phyloP scores from a whole-genome alignment of 371 early-diverging fungal genomes.

The Mucor plumbeus region DNA sequence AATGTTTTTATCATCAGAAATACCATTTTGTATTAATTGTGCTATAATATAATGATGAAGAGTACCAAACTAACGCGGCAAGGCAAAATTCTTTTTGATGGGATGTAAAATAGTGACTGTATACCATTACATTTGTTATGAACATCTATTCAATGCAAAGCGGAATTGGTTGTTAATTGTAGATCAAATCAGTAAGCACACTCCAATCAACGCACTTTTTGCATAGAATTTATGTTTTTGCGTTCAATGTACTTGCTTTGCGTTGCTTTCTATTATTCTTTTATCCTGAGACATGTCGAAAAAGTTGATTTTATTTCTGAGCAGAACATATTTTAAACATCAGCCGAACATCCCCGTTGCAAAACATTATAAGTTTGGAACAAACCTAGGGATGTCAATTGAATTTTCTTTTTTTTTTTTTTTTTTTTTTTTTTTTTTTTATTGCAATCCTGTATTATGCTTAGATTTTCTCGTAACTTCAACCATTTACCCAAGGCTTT shows the following conservation, averaged over 20 bases:
- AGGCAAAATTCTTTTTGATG: neutral
- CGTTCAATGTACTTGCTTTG: neutral
- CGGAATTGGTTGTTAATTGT: no score
- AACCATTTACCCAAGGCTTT: neutral
- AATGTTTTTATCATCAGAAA: neutral
- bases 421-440: neutral
- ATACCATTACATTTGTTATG: neutral
- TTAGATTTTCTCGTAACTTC: constrained; percentile 10
- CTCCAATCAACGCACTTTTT: neutral
- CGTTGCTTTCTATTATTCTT: neutral
- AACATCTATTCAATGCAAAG: no score
- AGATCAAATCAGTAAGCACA: no score
- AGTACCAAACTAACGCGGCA: neutral
- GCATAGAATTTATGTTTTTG: neutral
- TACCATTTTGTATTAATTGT: neutral
- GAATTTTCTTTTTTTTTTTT: neutral
- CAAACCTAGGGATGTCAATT: neutral
- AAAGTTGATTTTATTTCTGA: neutral
- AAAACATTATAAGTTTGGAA: neutral
- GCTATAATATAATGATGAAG: neutral
- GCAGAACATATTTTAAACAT: neutral
- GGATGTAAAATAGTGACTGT: neutral
- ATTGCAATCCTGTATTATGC: neutral
- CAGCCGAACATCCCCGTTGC: constrained; percentile 4
- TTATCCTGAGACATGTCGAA: neutral